phyloP scores from a whole-genome alignment of 2,329 filamentous ascomycete genomes.

The Botrytis tulipae region DNA sequence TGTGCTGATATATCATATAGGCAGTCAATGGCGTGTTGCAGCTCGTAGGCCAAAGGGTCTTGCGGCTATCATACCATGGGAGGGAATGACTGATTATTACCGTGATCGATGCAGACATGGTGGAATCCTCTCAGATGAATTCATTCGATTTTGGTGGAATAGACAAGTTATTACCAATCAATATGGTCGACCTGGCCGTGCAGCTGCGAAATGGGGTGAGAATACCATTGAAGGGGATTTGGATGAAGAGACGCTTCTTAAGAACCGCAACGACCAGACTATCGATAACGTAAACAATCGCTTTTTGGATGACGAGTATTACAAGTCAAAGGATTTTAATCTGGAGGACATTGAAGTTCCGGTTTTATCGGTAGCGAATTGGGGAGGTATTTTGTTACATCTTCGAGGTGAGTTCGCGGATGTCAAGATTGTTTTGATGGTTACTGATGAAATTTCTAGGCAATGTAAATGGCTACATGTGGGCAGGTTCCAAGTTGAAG shows the following conservation, averaged over 20 bases:
- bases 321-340: background rate
- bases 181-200: background rate
- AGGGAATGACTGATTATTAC: background rate
- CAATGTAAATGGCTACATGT: conserved; percentile 33
- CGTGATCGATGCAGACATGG: conserved; percentile 54
- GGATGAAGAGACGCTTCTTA: background rate
- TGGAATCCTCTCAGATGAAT: conserved; percentile 49
- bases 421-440: background rate
- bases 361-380: background rate
- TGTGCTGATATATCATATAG: background rate
- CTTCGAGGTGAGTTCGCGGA: background rate
- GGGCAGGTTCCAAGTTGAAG: conserved; percentile 65
- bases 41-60: conserved; percentile 39
- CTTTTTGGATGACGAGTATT: background rate
- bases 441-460: background rate
- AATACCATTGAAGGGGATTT: background rate
- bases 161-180: background rate
- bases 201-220: background rate
- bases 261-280: background rate
- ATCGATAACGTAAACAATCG: background rate
- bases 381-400: background rate
- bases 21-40: conserved; percentile 52
- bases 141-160: background rate
- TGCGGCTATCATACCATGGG: background rate
- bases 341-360: background rate